Evolutionary conservation across 2,329 filamentous ascomycete genomes (phyloP), one percentile per base, ranked within the genome.

Genomic region (Aspergillus japonicus): DNA sequence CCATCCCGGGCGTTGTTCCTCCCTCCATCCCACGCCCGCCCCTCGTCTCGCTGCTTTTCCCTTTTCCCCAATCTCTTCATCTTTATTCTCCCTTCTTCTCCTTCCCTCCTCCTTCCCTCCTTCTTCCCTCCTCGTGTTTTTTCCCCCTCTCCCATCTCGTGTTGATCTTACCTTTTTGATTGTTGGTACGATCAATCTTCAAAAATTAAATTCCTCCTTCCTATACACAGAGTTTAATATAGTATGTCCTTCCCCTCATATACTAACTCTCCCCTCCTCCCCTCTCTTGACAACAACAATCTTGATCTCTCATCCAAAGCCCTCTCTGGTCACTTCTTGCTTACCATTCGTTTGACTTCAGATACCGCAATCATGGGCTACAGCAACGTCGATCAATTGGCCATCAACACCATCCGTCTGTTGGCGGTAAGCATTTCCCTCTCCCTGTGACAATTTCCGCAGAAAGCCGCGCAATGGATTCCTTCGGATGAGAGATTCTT

Each of bases 401-500:
- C 92, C 76, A 92, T 99, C 83, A 98, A 98, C 89, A 96, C 94
- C 80, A 98, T 99, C 84, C 91, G 95, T 79, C 82, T 92, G 77
- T 87, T 99, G 73, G 93, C 95, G 78, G 95, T 98, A 89, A 80
- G 92, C 89, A 64, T 58, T 50, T 59, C 63, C 65, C 51, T 57
- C 26, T 49, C 31, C 29, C 42, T n/a, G 26, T 29, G 51, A 44
- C 33, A 14, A 10, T 24, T n/a, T 2, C 2, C 26, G n/a, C 4
- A 16, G 26, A 23, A 54, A 14, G 44, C 52, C 29, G 39, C 29
- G 42, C 47, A 44, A 31, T n/a, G 23, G 11, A 5, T 8, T 29
- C 16, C 23, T 21, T 35, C 10, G 4, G n/a, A 23, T 7, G 10
- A 23, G 50, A 16, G 3, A 44, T 39, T 4, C 16, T 6, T 6